A percentile compares a stretch with the other conserved stretches of the same genome.
Evolutionary conservation across 2,329 filamentous ascomycete genomes (phyloP).

Genomic region (Aspergillus sp.): DNA sequence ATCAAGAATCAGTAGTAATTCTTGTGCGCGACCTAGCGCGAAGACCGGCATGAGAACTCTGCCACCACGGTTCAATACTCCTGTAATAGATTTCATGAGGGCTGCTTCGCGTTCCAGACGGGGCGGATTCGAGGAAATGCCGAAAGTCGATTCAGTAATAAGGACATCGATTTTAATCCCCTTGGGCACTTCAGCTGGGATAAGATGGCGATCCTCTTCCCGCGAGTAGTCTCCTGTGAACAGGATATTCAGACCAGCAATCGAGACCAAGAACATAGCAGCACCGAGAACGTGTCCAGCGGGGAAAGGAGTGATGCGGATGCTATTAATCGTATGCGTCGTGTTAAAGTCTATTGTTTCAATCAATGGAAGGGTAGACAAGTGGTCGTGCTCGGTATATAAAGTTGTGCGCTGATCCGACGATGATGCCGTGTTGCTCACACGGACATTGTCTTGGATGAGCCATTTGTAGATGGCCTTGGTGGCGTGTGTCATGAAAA

Average conservation of each 20-base stretch:
- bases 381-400: constrained; percentile 91
- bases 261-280: constrained; percentile 97
- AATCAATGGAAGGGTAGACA: constrained; percentile 87
- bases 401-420: constrained; percentile 60
- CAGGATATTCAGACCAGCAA: constrained; percentile 90
- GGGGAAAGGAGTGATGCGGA: constrained; percentile 93
- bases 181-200: constrained; percentile 83
- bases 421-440: constrained; percentile 62
- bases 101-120: constrained; percentile 84
- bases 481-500: constrained; percentile 99
- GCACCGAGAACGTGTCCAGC: constrained; percentile 96
- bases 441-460: constrained; percentile 91
- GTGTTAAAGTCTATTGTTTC: constrained; percentile 98
- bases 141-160: constrained; percentile 96
- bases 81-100: constrained; percentile 91
- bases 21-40: constrained; percentile 86
- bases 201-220: constrained; percentile 90
- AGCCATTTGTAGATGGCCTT: constrained; percentile 99
- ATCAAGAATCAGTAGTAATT: constrained; percentile 87
- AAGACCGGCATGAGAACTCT: constrained; percentile 93
- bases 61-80: constrained; percentile 82
- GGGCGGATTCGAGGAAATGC: constrained; percentile 88
- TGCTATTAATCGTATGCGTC: constrained; percentile 92
- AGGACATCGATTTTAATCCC: constrained; percentile 90
- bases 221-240: constrained; percentile 97